Evolutionary conservation across 2,329 filamentous ascomycete species (phyloP), one percentile per base, ranked within the genome.

Genomic region (Pestalotiopsis sp.): DNA sequence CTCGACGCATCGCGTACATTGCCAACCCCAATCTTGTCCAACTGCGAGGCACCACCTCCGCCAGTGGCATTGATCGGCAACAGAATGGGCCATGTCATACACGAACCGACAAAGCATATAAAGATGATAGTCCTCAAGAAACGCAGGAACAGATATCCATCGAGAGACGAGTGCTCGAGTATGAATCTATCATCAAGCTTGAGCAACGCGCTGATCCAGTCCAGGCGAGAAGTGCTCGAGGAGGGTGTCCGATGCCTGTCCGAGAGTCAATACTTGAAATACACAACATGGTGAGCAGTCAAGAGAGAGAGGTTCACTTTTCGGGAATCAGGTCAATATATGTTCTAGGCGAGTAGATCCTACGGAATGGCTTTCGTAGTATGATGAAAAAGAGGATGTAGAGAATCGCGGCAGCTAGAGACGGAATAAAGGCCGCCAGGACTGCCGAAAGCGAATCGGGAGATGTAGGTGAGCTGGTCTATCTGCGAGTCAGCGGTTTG

Each of bases 51-150:
- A 2, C 84, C 85, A 2, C 86, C 91, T 59, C 90, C 91, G 49
- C 95, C 96, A 0, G 93, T 96, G 36, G 90, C 91, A 80, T 98
- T 96, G 79, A 98, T 84, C 0, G 95, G 93, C 73, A 89, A 92
- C 31, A 98, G 83, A 62, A 98, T 86, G 0, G 95, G 94, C 91
- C 93, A 97, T 27, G 93, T 95, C 64, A 98, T 90, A 75, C 86
- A 85, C 74, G 90, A 90, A 69, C 95, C 95, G 14, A 95, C 90
- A 64, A 97, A 86, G 80, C 92, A 95, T 73, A 96, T 92, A 73
- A 92, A 86, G 67, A 91, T 88, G 36, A 91, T 84, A 66, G 96
- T 89, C 75, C 93, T 92, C 70, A 98, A 84, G 77, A 94, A 97
- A 59, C 95, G 93, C 60, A 98, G 87, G 76, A 97, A 93, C 31